Evolutionary conservation across 1,284 basidiomycete species (phyloP), one percentile per base, ranked within the genome.

Genomic region (Phenoliferia sp.): DNA sequence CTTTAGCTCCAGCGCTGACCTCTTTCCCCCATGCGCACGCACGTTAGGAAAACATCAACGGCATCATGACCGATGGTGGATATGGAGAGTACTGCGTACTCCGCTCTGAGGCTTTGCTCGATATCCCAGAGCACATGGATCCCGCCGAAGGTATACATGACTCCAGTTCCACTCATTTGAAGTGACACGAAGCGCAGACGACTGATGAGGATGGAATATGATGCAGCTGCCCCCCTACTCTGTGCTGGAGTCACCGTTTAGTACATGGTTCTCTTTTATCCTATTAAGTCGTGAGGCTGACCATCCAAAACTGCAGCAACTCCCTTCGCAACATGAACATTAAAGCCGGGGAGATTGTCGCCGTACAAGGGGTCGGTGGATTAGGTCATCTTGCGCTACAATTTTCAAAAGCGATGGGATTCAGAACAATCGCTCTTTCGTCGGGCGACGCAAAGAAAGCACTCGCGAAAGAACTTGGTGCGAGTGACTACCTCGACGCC

Each of bases 61-160:
- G 69, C 39, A 63, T 81, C 62, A 62, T 73, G 1, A 73, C 67
- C 26, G 80, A 79, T 52, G 81, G 82, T 58, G 78, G 75, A 17
- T 70, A 74, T 58, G 74, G 78, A 39, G 78, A 81, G 70, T 80
- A 80, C 68, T 77, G 69, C 6, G 76, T 77, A 5, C 74, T 79
- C n/a, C 67, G 78, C 9, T 71, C 77, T 22, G 79, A 81, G 36
- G 80, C 80, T 0, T 68, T 80, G 36, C 75, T 69, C 28, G 67
- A 61, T 58, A 71, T 80, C 50, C 81, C 79, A 9, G 72, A 67
- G 35, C 78, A 76, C 44, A 73, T 78, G 26, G 78, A 79, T 33
- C 78, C 79, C 2, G 79, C 77, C n/a, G 76, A 81, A 65, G 76
- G 78, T 28, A 81, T 80, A 7, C 81, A 80, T 66, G 79, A 39